phyloP scores from a whole-genome alignment of 345 rosid genomes.

The Geranium brycei region DNA sequence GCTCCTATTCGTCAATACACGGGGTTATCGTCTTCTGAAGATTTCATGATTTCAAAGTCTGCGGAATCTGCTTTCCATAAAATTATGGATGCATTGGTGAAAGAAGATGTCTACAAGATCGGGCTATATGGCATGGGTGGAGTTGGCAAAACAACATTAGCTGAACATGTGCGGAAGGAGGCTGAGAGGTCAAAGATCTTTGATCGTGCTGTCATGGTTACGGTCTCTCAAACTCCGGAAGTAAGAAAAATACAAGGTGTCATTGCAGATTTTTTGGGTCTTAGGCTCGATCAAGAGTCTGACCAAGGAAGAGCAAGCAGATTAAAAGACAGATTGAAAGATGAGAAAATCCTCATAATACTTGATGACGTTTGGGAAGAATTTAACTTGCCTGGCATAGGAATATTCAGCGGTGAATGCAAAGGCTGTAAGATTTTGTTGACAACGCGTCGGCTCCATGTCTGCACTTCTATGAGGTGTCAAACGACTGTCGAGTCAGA shows the following conservation, averaged over 20 bases:
- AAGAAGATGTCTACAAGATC: not conserved
- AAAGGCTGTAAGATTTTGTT: not conserved
- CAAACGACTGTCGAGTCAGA: not conserved
- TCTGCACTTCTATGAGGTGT: not conserved
- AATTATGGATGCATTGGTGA: not conserved
- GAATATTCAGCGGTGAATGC: not conserved
- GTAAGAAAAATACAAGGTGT: not conserved
- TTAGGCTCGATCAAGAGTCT: not conserved
- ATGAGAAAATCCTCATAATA: not conserved
- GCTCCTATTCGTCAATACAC: not conserved
- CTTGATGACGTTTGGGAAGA: not conserved
- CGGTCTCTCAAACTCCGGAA: not conserved
- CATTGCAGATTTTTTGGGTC: not conserved
- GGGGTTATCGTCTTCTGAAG: not conserved
- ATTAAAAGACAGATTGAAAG: not conserved
- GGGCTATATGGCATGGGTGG: not conserved
- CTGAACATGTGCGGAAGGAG: not conserved
- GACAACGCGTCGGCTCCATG: not conserved
- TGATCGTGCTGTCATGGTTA: not conserved
- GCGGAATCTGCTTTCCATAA: not conserved
- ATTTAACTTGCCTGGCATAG: not conserved
- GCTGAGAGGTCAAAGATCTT: not conserved
- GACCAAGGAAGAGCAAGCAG: not conserved
- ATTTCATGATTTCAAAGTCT: not conserved
- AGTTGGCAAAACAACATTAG: not conserved